Evolutionary conservation across 495 filamentous ascomycete genomes (phyloP).

Genomic region (Penicillium ucsense): DNA sequence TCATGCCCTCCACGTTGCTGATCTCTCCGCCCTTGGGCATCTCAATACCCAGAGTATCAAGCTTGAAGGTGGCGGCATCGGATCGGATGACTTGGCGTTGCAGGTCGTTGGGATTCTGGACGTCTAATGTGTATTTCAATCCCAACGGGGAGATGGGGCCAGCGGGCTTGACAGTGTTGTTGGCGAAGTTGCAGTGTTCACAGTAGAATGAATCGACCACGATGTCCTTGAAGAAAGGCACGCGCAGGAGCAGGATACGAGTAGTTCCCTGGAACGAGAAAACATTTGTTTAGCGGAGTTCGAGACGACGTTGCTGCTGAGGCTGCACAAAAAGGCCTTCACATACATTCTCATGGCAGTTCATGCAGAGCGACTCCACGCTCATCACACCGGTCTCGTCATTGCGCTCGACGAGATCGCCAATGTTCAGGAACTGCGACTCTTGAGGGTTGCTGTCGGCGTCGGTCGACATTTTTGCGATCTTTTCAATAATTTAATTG

Average conservation of each 20-base stretch:
- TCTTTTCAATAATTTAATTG: neutral
- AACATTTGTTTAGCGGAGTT: neutral
- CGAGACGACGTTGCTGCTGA: too few relatives aligned
- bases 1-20: slow-evolving; percentile 83
- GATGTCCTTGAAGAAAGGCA: slow-evolving; percentile 94
- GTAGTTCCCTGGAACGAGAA: slow-evolving; percentile 59
- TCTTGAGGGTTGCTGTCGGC: slow-evolving; percentile 16
- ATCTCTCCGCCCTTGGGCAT: slow-evolving; percentile 84
- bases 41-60: slow-evolving; percentile 83
- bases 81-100: slow-evolving; percentile 84
- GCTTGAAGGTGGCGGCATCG: slow-evolving; percentile 69
- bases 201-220: slow-evolving; percentile 96
- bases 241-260: slow-evolving; percentile 74
- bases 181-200: slow-evolving; percentile 74
- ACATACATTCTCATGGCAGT: slow-evolving; percentile 76
- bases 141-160: slow-evolving; percentile 85
- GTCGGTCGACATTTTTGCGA: slow-evolving; percentile 24
- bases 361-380: slow-evolving; percentile 69
- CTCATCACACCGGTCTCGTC: slow-evolving; percentile 38
- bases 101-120: slow-evolving; percentile 60
- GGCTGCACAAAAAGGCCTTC: neutral
- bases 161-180: slow-evolving; percentile 87
- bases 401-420: slow-evolving; percentile 34
- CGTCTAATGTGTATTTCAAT: slow-evolving; percentile 62
- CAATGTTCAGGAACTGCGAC: slow-evolving; percentile 35